Percentiles rank a stretch among this genome's conserved stretches.
phyloP scores from a whole-genome alignment of 139 green algal genomes.

The Haematococcus lacustris region DNA sequence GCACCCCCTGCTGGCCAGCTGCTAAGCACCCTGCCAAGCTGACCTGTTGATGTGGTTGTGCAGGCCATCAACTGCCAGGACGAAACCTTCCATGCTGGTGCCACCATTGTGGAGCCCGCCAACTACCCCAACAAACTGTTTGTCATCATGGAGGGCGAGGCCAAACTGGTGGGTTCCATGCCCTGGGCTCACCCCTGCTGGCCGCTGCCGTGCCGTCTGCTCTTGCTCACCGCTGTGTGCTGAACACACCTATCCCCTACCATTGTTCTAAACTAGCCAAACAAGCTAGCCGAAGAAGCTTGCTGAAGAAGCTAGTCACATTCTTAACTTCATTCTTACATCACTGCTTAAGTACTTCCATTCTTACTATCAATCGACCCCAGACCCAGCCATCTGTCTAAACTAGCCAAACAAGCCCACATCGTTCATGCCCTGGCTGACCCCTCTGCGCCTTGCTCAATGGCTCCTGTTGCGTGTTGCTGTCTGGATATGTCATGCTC shows the following conservation, averaged over 20 bases:
- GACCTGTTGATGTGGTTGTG: too few species aligned
- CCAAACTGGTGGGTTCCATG: slow-evolving; percentile 14
- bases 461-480: background rate
- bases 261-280: too few species aligned
- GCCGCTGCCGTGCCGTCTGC: background rate
- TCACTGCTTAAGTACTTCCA: background rate
- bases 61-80: slow-evolving; percentile 1
- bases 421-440: background rate
- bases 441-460: background rate
- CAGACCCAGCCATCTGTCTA: background rate
- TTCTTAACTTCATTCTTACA: background rate
- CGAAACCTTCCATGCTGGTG: background rate
- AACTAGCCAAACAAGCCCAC: background rate
- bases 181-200: background rate
- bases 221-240: background rate
- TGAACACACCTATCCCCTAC: too few species aligned
- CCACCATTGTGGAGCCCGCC: background rate
- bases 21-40: too few species aligned
- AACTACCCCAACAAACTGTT: background rate
- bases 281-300: background rate
- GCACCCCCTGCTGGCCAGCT: too few species aligned
- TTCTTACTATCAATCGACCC: background rate
- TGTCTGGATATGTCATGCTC: too few species aligned
- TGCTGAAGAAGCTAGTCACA: background rate
- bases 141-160: slow-evolving; percentile 19